Evolutionary conservation across 305 asterid genomes (phyloP).

Genomic region (Caryopteris hybrid): DNA sequence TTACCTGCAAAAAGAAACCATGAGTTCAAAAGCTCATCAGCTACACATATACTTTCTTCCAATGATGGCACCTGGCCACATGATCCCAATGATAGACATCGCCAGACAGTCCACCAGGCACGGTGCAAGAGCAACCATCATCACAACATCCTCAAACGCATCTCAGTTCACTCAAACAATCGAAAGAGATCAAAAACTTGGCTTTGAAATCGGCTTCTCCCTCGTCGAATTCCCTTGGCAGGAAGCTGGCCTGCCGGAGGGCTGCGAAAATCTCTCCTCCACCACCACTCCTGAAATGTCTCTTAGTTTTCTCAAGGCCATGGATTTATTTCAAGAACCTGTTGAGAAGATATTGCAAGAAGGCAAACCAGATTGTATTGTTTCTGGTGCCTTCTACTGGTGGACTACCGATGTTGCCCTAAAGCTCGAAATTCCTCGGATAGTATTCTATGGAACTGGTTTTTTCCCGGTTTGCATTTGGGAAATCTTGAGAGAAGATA

Average conservation of each 20-base stretch:
- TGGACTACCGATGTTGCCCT: conserved; percentile 25
- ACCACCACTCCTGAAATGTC: conserved; percentile 22
- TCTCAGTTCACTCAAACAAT: conserved; percentile 15
- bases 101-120: conserved; percentile 22
- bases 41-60: conserved; percentile 27
- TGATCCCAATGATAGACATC: conserved; percentile 29
- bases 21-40: conserved; percentile 6
- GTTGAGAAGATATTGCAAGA: conserved; percentile 16
- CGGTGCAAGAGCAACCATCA: conserved; percentile 25
- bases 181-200: conserved; percentile 9
- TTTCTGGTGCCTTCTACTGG: conserved; percentile 21
- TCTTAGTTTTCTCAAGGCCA: conserved; percentile 15
- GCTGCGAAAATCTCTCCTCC: conserved; percentile 25
- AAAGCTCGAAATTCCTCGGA: conserved; percentile 20
- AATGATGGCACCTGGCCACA: conserved; percentile 36
- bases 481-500: conserved; percentile 10
- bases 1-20: neutral
- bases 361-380: conserved; percentile 20
- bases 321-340: conserved; percentile 22
- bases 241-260: conserved; percentile 22
- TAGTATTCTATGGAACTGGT: conserved; percentile 41
- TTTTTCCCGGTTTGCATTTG: conserved; percentile 29
- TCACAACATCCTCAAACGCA: conserved; percentile 22
- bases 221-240: conserved; percentile 21
- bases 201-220: conserved; percentile 15